These are phyloP conservation scores for Torulaspora microellipsoides DNA, from an alignment of 805 yeast genomes.

Conservation along the genomic window DNA sequence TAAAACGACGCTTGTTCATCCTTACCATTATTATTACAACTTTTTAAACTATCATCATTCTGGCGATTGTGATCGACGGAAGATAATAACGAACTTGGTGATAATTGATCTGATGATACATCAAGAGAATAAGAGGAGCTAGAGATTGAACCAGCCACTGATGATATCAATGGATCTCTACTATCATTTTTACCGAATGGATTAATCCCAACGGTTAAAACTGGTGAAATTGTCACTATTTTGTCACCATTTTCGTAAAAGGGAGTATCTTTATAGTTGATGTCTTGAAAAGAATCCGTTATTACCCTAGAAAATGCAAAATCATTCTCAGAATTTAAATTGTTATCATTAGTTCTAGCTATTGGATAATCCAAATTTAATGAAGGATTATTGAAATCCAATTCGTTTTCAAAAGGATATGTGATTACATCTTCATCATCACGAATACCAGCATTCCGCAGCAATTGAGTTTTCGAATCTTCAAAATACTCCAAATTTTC, in stretches of 20 bases:
- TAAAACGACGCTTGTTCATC: not conserved
- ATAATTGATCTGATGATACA: slow-evolving; percentile 2
- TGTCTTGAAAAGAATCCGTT: not conserved
- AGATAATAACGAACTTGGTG: slow-evolving; percentile 7
- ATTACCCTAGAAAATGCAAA: not conserved
- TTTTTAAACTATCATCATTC: no score
- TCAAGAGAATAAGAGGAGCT: slow-evolving; percentile 9
- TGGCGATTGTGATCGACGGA: slow-evolving; percentile 3
- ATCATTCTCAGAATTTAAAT: no score
- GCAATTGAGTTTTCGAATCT: not conserved
- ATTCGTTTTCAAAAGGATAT: not conserved
- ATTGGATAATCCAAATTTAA: slow-evolving; percentile 1
- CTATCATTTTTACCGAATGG: slow-evolving; percentile 1
- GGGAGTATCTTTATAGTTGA: no score
- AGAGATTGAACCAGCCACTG: slow-evolving; percentile 5
- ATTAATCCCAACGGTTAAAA: slow-evolving; percentile 3
- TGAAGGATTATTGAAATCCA: not conserved
- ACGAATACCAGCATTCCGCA: not conserved
- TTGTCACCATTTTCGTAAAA: not conserved
- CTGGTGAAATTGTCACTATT: slow-evolving; percentile 5
- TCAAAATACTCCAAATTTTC: not conserved
- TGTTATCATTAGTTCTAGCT: not conserved
- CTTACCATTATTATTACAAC: no score
- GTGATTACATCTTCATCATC: not conserved
- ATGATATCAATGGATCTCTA: slow-evolving; percentile 4